Percentiles rank a stretch among this genome's conserved stretches.
Evolutionary conservation across 1,139 yeast genomes (phyloP).

Genomic region (Scheffersomyces illinoinensis): DNA sequence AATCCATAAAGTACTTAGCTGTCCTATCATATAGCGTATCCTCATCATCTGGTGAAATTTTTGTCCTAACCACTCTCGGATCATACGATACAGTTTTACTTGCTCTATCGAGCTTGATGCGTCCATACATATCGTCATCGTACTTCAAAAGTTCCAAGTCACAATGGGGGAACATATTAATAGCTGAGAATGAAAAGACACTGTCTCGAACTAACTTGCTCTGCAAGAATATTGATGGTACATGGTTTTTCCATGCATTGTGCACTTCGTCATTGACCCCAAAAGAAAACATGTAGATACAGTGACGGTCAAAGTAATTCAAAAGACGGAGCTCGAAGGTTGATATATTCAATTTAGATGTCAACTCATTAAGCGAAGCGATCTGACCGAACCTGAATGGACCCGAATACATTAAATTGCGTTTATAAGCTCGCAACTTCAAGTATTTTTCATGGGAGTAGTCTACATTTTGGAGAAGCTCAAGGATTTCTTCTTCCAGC

Average conservation of each 20-base stretch:
- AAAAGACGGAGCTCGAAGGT: constrained; percentile 32
- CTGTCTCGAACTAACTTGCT: constrained; percentile 24
- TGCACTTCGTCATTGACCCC: constrained; percentile 24
- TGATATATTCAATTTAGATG: constrained; percentile 23
- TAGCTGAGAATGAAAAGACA: constrained; percentile 24
- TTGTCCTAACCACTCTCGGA: constrained; percentile 1
- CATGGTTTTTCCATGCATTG: constrained; percentile 25
- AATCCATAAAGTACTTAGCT: constrained; percentile 22
- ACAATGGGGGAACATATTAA: constrained; percentile 18
- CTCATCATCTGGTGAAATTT: constrained; percentile 4
- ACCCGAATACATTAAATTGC: neutral
- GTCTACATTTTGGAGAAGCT: neutral
- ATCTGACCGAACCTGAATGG: neutral
- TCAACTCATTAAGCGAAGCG: neutral
- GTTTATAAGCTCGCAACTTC: neutral
- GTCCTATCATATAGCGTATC: constrained; percentile 14
- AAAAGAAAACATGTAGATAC: constrained; percentile 25
- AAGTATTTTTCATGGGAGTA: neutral
- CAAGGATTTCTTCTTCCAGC: neutral
- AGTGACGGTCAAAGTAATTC: constrained; percentile 28
- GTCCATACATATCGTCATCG: constrained; percentile 1
- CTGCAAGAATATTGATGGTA: constrained; percentile 25
- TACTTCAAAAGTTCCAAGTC: constrained; percentile 10
- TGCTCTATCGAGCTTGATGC: neutral
- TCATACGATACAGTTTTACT: neutral